These are phyloP conservation scores for Jamesozyma gamospora DNA, from an alignment of 805 yeast genomes.

Conservation along the genomic window DNA sequence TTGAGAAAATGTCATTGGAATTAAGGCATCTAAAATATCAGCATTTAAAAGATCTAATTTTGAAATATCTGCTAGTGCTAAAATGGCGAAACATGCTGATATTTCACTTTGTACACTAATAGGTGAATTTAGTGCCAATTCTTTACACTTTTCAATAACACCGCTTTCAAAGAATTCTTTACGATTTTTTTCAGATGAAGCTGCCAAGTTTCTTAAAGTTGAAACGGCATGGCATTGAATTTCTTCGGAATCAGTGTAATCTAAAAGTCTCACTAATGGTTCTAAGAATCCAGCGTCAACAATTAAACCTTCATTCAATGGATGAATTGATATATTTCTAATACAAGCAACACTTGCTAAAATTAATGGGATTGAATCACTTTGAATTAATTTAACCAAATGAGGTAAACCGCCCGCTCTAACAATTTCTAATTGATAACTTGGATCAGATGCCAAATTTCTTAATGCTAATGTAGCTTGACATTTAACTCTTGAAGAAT, in stretches of 20 bases:
- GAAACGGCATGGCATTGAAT: constrained; percentile 98
- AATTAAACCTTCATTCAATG: constrained; percentile 87
- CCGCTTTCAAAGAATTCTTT: constrained; percentile 88
- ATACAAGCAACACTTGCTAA: constrained; percentile 97
- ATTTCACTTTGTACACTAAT: constrained; percentile 91
- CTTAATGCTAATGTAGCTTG: constrained; percentile 95
- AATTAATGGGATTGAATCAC: constrained; percentile 83
- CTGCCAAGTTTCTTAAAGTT: constrained; percentile 90
- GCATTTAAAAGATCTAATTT: constrained; percentile 74
- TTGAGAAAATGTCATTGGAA: constrained; percentile 79
- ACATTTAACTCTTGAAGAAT: constrained; percentile 91
- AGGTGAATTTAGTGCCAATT: constrained; percentile 76
- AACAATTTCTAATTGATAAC: constrained; percentile 91
- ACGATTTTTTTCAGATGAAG: constrained; percentile 87
- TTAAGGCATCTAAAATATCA: constrained; percentile 76
- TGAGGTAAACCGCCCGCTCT: constrained; percentile 93
- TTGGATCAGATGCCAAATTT: constrained; percentile 90
- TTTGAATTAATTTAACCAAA: constrained; percentile 78
- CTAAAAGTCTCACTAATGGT: constrained; percentile 79
- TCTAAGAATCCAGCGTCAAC: constrained; percentile 94
- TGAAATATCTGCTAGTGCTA: constrained; percentile 92
- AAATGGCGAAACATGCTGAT: constrained; percentile 92
- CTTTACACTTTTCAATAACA: constrained; percentile 88
- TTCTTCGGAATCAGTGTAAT: constrained; percentile 83
- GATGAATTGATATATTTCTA: constrained; percentile 93